Evolutionary conservation across 768 basidiomycete species (phyloP).

Genomic region (Amanita thiersii): DNA sequence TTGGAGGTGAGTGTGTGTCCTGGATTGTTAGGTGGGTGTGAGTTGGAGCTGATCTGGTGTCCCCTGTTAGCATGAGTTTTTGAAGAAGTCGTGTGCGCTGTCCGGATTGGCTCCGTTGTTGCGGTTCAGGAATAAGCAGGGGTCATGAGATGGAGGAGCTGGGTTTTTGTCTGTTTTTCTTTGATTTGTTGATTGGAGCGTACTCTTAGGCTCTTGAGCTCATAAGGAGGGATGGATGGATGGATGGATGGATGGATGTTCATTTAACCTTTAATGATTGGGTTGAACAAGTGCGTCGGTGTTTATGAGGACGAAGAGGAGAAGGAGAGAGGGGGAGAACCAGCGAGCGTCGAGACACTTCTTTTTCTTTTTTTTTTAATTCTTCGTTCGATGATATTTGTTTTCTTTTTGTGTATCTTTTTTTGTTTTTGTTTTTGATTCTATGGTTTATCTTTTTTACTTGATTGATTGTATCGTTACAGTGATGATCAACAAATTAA

Average conservation of each 20-base stretch:
- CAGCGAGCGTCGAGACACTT: not conserved
- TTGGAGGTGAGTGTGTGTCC: conserved; percentile 50
- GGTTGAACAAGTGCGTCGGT: too few species aligned
- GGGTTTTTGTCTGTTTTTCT: not conserved
- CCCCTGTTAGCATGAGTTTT: conserved; percentile 96
- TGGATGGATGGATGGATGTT: too few species aligned
- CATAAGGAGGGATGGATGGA: too few species aligned
- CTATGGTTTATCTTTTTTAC: not conserved
- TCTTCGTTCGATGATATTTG: conserved; percentile 1
- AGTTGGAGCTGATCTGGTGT: conserved; percentile 11
- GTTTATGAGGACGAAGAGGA: too few species aligned
- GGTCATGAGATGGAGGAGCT: conserved; percentile 21
- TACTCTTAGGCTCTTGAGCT: too few species aligned
- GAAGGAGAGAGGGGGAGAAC: too few species aligned
- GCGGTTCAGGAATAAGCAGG: conserved; percentile 67
- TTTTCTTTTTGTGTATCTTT: not conserved
- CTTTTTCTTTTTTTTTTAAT: not conserved
- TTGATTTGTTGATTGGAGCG: too few species aligned
- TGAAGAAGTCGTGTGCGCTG: conserved; percentile 80
- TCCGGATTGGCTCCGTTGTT: conserved; percentile 81
- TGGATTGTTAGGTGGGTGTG: conserved; percentile 4
- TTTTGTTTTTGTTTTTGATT: conserved; percentile 5
- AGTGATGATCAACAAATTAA: conserved; percentile 10
- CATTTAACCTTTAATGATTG: too few species aligned
- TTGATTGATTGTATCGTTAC: not conserved